phyloP scores from a whole-genome alignment of 1,284 basidiomycete species.

The Cutaneotrichosporon dermatis region DNA sequence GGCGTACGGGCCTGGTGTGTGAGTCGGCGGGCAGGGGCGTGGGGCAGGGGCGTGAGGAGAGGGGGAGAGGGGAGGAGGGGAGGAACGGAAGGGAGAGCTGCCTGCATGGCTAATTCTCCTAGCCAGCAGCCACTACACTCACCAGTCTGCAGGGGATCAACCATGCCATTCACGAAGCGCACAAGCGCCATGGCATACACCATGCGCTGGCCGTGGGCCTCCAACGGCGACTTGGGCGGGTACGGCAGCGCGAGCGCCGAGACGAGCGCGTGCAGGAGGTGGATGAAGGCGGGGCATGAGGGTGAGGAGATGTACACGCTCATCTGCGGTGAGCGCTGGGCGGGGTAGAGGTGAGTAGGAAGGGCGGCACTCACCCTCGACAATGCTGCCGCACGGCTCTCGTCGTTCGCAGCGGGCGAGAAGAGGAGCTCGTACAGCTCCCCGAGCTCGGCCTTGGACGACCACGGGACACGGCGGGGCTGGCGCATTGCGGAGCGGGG shows the following conservation, averaged over 20 bases:
- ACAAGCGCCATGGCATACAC: conserved; percentile 66
- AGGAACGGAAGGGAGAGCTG: too few species aligned
- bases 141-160: conserved; percentile 87
- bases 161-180: conserved; percentile 87
- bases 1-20: conserved; percentile 61
- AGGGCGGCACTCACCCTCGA: conserved; percentile 56
- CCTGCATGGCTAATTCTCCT: too few species aligned
- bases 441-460: conserved; percentile 66
- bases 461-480: conserved; percentile 81
- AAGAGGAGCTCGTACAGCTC: conserved; percentile 78
- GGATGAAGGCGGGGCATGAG: conserved; percentile 64
- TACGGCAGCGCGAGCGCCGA: conserved; percentile 58
- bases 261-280: conserved; percentile 59
- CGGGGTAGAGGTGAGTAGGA: background rate
- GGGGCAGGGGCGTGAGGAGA: too few species aligned
- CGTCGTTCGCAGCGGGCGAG: conserved; percentile 59
- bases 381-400: conserved; percentile 60
- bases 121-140: too few species aligned
- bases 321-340: conserved; percentile 49
- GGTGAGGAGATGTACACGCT: conserved; percentile 67
- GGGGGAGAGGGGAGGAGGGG: too few species aligned
- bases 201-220: conserved; percentile 53
- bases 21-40: background rate
- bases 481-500: conserved; percentile 59
- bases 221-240: conserved; percentile 57